phyloP scores from a whole-genome alignment of 352 stramenopile genomes.

The Albugo candida region DNA sequence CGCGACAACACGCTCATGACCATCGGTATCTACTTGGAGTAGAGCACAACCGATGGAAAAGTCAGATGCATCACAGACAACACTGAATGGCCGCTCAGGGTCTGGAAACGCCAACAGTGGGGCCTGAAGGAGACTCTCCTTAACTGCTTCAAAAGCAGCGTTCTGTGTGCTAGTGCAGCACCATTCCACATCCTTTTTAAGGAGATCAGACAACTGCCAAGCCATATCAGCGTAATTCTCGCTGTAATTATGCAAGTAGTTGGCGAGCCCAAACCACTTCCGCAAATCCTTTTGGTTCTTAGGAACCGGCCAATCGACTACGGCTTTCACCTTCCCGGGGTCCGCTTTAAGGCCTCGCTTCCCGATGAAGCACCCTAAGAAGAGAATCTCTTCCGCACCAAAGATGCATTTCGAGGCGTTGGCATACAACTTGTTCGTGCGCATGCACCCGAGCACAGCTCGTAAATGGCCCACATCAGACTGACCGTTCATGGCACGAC shows the following conservation, averaged over 20 bases:
- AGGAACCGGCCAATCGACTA: slow-evolving; percentile 4
- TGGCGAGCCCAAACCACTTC: neutral
- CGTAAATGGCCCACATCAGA: slow-evolving; percentile 3
- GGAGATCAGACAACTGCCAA: neutral
- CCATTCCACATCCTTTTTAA: neutral
- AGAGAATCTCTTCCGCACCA: slow-evolving; percentile 11
- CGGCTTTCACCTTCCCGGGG: slow-evolving; percentile 7
- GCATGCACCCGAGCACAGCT: slow-evolving; percentile 4
- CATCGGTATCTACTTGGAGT: neutral
- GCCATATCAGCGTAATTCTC: neutral
- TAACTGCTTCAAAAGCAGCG: neutral
- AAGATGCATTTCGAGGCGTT: slow-evolving; percentile 14
- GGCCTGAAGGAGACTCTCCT: neutral
- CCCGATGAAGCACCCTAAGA: slow-evolving; percentile 12
- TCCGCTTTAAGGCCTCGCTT: slow-evolving; percentile 5
- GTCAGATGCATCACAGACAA: slow-evolving; percentile 6
- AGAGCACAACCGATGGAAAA: slow-evolving; percentile 1
- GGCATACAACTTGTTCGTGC: slow-evolving; percentile 9
- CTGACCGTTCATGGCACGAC: too few relatives aligned
- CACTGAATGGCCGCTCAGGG: neutral
- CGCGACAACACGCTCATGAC: slow-evolving; percentile 5
- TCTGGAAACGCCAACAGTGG: neutral
- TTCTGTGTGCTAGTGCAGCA: neutral
- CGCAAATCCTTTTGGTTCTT: slow-evolving; percentile 5
- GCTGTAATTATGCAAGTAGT: neutral